A percentile compares a stretch with the other conserved stretches of the same genome.
Evolutionary conservation across 768 basidiomycete genomes (phyloP).

Genomic region (Suillus spraguei): DNA sequence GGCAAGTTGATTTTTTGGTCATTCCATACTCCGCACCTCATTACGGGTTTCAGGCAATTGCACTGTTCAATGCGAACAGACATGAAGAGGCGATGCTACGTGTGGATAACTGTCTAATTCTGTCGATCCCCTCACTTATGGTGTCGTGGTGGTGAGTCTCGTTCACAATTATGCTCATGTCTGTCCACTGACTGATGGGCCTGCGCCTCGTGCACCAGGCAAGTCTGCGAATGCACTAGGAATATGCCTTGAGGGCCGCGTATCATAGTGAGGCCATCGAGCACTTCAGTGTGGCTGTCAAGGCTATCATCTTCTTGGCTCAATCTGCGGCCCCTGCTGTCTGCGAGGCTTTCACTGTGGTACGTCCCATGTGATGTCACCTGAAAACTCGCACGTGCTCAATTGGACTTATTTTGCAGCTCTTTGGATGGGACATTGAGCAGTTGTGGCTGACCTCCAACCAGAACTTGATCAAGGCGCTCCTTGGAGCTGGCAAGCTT

Average conservation of each 20-base stretch:
- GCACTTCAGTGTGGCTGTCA: not conserved
- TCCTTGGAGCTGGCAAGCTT: not conserved
- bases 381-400: not conserved
- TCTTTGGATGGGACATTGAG: not conserved
- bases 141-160: not conserved
- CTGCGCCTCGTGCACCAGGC: not conserved
- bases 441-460: not conserved
- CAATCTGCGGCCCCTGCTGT: not conserved
- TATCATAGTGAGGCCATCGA: not conserved
- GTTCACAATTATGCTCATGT: not conserved
- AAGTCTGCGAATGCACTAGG: not conserved
- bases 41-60: not conserved
- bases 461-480: not conserved
- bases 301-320: not conserved
- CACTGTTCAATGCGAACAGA: not conserved
- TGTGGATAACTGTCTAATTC: not conserved
- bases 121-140: not conserved
- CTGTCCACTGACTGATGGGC: not conserved
- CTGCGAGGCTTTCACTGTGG: not conserved
- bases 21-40: not conserved
- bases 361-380: not conserved
- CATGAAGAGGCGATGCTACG: not conserved
- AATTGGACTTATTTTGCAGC: not conserved
- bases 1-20: not conserved
- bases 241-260: not conserved